A percentile compares a stretch with the other conserved stretches of the same genome.
Evolutionary conservation across 257 asterid species (phyloP).

Genomic region (Linaria vulgaris): DNA sequence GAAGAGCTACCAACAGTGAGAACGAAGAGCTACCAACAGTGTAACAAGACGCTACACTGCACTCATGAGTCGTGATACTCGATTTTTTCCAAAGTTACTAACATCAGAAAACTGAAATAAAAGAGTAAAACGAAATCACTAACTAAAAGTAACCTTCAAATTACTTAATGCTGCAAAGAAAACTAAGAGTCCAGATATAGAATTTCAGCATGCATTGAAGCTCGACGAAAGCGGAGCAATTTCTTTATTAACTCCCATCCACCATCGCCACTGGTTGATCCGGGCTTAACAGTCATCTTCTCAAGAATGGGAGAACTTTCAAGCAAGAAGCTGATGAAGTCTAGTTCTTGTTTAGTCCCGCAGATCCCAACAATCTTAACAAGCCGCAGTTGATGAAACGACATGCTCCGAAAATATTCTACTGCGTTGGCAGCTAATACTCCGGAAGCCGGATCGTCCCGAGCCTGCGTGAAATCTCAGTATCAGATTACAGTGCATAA

Average conservation of each 20-base stretch:
- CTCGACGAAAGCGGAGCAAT: slow-evolving; percentile 77
- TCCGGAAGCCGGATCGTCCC: slow-evolving; percentile 52
- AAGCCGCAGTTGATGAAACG: slow-evolving; percentile 53
- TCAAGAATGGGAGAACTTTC: slow-evolving; percentile 73
- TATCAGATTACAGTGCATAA: not conserved
- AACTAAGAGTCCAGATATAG: slow-evolving; percentile 64
- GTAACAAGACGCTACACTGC: not conserved
- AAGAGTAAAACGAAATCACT: not conserved
- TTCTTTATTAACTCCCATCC: slow-evolving; percentile 80
- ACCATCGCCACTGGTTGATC: slow-evolving; percentile 51
- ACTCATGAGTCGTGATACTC: not conserved
- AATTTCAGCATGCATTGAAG: slow-evolving; percentile 74
- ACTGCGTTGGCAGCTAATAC: slow-evolving; percentile 24
- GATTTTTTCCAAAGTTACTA: not conserved
- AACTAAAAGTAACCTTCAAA: not conserved
- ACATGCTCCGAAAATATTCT: slow-evolving; percentile 40
- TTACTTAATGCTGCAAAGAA: not conserved
- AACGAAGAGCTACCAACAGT: not conserved
- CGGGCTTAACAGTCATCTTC: slow-evolving; percentile 78
- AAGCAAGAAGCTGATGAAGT: slow-evolving; percentile 71
- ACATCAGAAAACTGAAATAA: not conserved
- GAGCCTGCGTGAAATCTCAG: slow-evolving; percentile 49
- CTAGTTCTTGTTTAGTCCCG: slow-evolving; percentile 64
- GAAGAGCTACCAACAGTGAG: no score
- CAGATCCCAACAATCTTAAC: slow-evolving; percentile 71